Evolutionary conservation across 257 asterid genomes (phyloP), one percentile per base, ranked within the genome.

Genomic region (Lantana camara): DNA sequence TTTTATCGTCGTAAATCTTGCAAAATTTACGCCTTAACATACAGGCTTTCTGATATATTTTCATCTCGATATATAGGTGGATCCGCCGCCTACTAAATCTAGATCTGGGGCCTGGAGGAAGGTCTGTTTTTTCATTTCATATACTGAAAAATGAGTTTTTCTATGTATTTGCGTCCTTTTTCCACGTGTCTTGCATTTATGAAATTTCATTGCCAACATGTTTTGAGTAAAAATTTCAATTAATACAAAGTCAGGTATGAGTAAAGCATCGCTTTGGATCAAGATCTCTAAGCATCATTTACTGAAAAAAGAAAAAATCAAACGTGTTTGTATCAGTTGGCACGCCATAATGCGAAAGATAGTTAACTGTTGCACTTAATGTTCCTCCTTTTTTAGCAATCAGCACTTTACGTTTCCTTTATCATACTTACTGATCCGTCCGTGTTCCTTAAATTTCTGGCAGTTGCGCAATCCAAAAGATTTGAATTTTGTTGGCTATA

Each of bases 401-500:
- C n/a, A 32, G 27, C 49, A 23, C 16, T 19, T 8, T 27, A 34
- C 22, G 44, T 7, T 68, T 37, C 37, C 38, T 19, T 16, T 45
- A 61, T 4, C 8, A 1, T 35, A 35, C 40, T 16, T 12, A 47
- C 48, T 62, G 21, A 20, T 16, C 4, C 9, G 34, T 6, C 3
- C 12, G 23, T 57, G 53, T 61, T 56, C 59, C 15, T 27, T 65
- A 35, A 63, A 14, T 66, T 55, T 67, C 24, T 75, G 23, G 64
- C 90, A 83, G 96, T 44, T 77, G 77, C 82, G 76, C 16, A 75
- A 68, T 75, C 85, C 85, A 27, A 76, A 82, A 58, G 90, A 86
- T 67, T 73, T 83, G 76, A 76, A 82, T 71, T 89, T 89, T 57
- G 86, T 88, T 68, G 96, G 96, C 32, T 88, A 85, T 66, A 88